Percentiles rank a stretch among this genome's conserved stretches.
These are phyloP conservation scores for Ephemerocybe angulata DNA, from an alignment of 768 basidiomycete genomes.

Conservation along the genomic window DNA sequence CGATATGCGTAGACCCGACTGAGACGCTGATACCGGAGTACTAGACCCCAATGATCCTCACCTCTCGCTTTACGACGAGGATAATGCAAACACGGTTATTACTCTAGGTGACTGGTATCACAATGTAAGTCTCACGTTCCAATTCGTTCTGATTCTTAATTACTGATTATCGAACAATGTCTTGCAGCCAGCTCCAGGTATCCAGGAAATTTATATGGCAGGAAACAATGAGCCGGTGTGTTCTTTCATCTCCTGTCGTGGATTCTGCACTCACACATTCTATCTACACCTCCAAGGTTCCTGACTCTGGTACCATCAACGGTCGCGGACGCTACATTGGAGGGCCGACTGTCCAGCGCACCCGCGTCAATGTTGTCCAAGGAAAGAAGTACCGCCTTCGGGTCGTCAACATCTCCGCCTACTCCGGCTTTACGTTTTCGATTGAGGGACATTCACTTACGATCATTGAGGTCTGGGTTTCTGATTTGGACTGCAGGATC, in stretches of 20 bases:
- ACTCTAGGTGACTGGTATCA: conserved; percentile 16
- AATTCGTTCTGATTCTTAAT: background rate
- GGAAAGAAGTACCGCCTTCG: conserved; percentile 54
- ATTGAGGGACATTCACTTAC: conserved; percentile 27
- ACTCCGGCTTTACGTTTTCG: conserved; percentile 37
- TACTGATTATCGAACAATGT: background rate
- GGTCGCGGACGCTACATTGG: conserved; percentile 39
- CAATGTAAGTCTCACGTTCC: background rate
- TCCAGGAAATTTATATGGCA: background rate
- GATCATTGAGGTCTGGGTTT: conserved; percentile 18
- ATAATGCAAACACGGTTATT: conserved; percentile 12
- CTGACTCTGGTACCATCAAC: conserved; percentile 44
- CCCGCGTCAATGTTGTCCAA: conserved; percentile 37
- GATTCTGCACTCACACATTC: background rate
- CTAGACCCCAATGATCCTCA: conserved; percentile 13
- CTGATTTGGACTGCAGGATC: background rate
- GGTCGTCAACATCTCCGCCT: conserved; percentile 46
- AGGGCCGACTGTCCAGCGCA: conserved; percentile 36
- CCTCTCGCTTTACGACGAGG: conserved; percentile 11
- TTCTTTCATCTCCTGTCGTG: too few species aligned
- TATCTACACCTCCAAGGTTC: conserved; percentile 16
- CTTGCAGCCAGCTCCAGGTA: conserved; percentile 6
- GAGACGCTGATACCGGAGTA: background rate
- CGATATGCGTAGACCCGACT: conserved; percentile 15
- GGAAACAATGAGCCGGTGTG: conserved; percentile 8